Conservation (phyloP, 805 yeast species). For the Starmerella potacharoeniae region DNA sequence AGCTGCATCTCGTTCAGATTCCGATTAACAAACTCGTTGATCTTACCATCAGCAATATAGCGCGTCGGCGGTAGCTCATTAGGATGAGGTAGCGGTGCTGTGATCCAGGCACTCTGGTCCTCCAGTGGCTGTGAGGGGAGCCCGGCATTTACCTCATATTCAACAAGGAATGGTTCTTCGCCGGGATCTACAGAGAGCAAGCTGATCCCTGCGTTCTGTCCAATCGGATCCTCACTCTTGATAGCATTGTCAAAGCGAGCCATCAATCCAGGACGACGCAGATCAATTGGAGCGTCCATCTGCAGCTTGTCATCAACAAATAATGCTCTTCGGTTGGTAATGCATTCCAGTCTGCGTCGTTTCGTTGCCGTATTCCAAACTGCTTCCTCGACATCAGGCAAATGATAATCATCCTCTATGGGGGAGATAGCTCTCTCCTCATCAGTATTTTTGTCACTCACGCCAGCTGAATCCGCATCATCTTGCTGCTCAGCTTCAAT, state of each 20-base stretch:
- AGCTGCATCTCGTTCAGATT: constrained; percentile 78
- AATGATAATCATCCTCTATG: constrained; percentile 3
- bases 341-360: constrained; percentile 62
- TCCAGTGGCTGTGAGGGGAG: constrained; percentile 47
- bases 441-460: not conserved
- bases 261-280: constrained; percentile 61
- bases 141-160: constrained; percentile 75
- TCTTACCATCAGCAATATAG: constrained; percentile 35
- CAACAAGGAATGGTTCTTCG: constrained; percentile 39
- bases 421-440: not conserved
- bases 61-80: constrained; percentile 35
- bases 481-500: not conserved
- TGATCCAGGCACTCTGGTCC: constrained; percentile 16
- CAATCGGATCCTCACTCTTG: constrained; percentile 19
- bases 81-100: constrained; percentile 23
- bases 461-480: not conserved
- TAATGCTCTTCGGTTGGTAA: constrained; percentile 53
- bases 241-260: constrained; percentile 35
- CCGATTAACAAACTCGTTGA: constrained; percentile 46
- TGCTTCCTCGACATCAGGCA: constrained; percentile 29
- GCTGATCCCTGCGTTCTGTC: constrained; percentile 16
- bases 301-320: constrained; percentile 53
- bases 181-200: constrained; percentile 7
- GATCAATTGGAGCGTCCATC: constrained; percentile 54
- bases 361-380: constrained; percentile 69